These are phyloP conservation scores for Chaetoceros tenuissimus DNA, from an alignment of 108 stramenopile species.

Conservation along the genomic window DNA sequence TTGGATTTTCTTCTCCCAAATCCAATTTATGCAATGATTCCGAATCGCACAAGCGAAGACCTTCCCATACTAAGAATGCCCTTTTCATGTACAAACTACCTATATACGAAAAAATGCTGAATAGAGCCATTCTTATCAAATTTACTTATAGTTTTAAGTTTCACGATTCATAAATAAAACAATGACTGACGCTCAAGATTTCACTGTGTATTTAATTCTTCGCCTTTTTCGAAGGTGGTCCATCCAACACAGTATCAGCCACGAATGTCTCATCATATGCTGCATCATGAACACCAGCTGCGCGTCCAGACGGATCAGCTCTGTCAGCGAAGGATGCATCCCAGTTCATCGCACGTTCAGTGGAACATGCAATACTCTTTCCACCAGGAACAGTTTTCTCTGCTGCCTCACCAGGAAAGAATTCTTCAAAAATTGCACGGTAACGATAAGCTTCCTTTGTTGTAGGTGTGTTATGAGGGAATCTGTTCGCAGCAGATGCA, in stretches of 20 bases:
- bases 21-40: too few species aligned
- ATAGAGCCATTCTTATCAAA: too few species aligned
- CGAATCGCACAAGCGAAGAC: too few species aligned
- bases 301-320: conserved; percentile 94
- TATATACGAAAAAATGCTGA: too few species aligned
- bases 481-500: conserved; percentile 81
- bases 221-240: not conserved
- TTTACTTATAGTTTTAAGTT: too few species aligned
- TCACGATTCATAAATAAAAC: too few species aligned
- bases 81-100: too few species aligned
- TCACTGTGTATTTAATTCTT: conserved; percentile 8
- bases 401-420: conserved; percentile 95
- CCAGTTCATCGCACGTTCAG: conserved; percentile 96
- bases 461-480: conserved; percentile 95
- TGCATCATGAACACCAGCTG: conserved; percentile 90
- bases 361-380: conserved; percentile 96
- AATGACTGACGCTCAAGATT: too few species aligned
- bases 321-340: conserved; percentile 77
- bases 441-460: conserved; percentile 99
- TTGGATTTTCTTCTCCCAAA: too few species aligned
- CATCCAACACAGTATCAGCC: conserved; percentile 43
- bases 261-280: conserved; percentile 86
- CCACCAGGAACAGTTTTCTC: conserved; percentile 95
- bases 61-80: too few species aligned
- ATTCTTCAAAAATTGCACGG: conserved; percentile 93